Percentiles rank a stretch among this genome's conserved stretches.
phyloP scores from a whole-genome alignment of 2,329 filamentous ascomycete genomes.

The Mycosphaerella arachidis region DNA sequence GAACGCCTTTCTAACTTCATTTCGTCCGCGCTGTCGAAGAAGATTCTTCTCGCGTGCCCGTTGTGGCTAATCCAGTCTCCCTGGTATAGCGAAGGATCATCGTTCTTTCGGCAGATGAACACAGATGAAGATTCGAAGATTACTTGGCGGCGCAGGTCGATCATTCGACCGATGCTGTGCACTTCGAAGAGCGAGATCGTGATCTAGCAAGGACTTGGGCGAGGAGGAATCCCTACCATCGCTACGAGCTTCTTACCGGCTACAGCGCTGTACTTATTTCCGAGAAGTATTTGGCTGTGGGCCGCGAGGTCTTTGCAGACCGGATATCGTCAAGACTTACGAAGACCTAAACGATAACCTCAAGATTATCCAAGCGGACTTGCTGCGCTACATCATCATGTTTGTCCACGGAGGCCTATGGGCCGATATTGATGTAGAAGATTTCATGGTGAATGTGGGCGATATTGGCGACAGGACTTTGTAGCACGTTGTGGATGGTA shows the following conservation, averaged over 20 bases:
- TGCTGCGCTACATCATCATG: constrained; percentile 62
- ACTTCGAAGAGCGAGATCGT: constrained; percentile 60
- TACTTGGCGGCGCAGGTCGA: too few relatives aligned
- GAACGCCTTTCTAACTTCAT: too few relatives aligned
- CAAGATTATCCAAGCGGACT: constrained; percentile 60
- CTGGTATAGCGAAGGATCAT: too few relatives aligned
- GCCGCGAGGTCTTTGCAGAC: constrained; percentile 58
- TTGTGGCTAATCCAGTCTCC: too few relatives aligned
- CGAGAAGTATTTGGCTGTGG: constrained; percentile 55
- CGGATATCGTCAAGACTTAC: constrained; percentile 60
- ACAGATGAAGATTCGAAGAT: too few relatives aligned
- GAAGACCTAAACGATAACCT: constrained; percentile 48
- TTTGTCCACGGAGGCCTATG: constrained; percentile 60
- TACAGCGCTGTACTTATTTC: constrained; percentile 61
- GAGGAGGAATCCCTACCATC: constrained; percentile 58
- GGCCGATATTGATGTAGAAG: constrained; percentile 56
- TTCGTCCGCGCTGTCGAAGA: too few relatives aligned
- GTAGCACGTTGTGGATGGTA: too few relatives aligned
- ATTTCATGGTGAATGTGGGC: constrained; percentile 29
- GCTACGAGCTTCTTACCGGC: constrained; percentile 66
- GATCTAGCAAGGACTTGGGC: constrained; percentile 60
- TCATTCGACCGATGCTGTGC: constrained; percentile 52
- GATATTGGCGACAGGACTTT: too few relatives aligned
- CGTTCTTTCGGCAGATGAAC: too few relatives aligned
- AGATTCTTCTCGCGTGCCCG: too few relatives aligned